Conservation (phyloP, 2,329 filamentous ascomycete genomes). For the Nannizzia gypsea region DNA sequence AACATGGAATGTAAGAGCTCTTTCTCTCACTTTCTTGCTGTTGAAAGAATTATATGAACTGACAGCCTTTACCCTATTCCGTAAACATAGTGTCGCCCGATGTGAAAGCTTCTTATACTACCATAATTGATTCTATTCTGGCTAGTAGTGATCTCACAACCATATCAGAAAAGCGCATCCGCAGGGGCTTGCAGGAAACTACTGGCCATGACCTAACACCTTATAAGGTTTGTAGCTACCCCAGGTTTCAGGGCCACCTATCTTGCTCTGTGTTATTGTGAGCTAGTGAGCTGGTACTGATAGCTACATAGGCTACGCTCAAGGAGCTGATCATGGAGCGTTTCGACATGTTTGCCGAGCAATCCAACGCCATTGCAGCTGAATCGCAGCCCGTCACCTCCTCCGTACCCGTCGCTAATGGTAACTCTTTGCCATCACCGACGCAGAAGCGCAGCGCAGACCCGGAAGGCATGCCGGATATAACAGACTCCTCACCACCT, state of each 20-base stretch:
- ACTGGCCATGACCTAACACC: conserved; percentile 50
- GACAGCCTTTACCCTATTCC: conserved; percentile 9
- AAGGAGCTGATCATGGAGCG: conserved; percentile 61
- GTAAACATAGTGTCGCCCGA: conserved; percentile 37
- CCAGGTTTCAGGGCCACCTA: conserved; percentile 11
- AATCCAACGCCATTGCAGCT: conserved; percentile 22
- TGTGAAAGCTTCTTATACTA: conserved; percentile 40
- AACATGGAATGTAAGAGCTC: conserved; percentile 12
- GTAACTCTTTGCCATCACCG: conserved; percentile 27
- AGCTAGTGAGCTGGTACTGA: background rate
- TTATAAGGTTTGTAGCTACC: conserved; percentile 44
- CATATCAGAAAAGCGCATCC: conserved; percentile 54
- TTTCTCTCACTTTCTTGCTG: background rate
- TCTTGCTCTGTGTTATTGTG: background rate
- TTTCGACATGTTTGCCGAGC: conserved; percentile 54
- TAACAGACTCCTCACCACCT: conserved; percentile 27
- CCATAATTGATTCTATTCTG: conserved; percentile 53
- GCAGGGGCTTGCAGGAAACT: conserved; percentile 49
- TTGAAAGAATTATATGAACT: background rate
- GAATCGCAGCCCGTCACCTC: conserved; percentile 13
- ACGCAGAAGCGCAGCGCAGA: conserved; percentile 33
- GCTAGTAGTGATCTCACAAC: conserved; percentile 50
- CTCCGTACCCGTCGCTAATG: conserved; percentile 24
- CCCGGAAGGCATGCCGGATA: conserved; percentile 32
- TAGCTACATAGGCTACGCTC: conserved; percentile 47